Evolutionary conservation across 2,329 filamentous ascomycete species (phyloP).

Genomic region (Orbilia oligospora): DNA sequence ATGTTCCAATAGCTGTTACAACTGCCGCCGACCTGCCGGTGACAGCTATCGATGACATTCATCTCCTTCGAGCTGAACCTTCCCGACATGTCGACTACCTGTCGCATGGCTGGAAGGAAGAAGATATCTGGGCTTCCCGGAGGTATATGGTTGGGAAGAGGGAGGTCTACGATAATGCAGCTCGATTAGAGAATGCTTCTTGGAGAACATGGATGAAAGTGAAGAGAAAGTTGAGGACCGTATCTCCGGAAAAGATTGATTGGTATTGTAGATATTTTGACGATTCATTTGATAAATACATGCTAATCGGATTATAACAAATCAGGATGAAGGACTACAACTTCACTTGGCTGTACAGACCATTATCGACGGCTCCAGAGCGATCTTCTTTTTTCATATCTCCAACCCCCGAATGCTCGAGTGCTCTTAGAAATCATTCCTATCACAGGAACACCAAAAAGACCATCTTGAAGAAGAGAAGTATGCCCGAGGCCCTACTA

Average conservation of each 20-base stretch:
- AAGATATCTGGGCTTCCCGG: constrained; percentile 98
- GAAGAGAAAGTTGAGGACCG: constrained; percentile 86
- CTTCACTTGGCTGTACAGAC: constrained; percentile 97
- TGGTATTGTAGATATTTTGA: constrained; percentile 75
- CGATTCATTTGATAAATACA: constrained; percentile 17
- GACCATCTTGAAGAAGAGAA: constrained; percentile 95
- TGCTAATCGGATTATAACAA: no score
- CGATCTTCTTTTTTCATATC: constrained; percentile 65
- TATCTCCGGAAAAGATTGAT: constrained; percentile 91
- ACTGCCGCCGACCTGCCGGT: constrained; percentile 41
- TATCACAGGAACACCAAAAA: constrained; percentile 77
- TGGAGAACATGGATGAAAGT: constrained; percentile 98
- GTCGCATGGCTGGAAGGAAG: constrained; percentile 91
- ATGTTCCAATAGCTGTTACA: constrained; percentile 33
- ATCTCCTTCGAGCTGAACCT: constrained; percentile 63
- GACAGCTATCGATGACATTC: constrained; percentile 63
- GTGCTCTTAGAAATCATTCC: constrained; percentile 47
- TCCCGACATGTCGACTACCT: constrained; percentile 91
- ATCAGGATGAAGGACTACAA: constrained; percentile 96
- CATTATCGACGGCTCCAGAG: constrained; percentile 79
- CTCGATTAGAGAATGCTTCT: constrained; percentile 91
- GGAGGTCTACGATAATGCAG: constrained; percentile 83
- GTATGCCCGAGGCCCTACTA: constrained; percentile 94
- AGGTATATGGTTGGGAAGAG: constrained; percentile 87
- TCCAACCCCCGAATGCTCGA: constrained; percentile 66